A percentile compares a stretch with the other conserved stretches of the same genome.
These are phyloP conservation scores for Polytrichum commune DNA, from an alignment of 225 moss, liverwort and hornwort genomes.

Conservation along the genomic window DNA sequence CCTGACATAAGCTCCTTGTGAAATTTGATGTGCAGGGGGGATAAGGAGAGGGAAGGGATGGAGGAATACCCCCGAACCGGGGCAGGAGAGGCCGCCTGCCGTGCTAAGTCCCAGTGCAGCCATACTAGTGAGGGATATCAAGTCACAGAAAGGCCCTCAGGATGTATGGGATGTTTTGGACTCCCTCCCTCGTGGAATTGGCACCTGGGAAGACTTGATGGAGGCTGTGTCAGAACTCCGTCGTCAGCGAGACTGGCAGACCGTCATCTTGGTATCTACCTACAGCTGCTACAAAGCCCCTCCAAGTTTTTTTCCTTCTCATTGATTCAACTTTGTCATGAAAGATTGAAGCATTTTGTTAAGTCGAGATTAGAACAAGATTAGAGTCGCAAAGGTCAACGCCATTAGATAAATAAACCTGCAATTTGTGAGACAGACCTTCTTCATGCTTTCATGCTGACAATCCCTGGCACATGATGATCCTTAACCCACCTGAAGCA, in stretches of 20 bases:
- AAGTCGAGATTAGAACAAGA: too few species aligned
- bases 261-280: constrained; percentile 54
- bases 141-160: constrained; percentile 45
- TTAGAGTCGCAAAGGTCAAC: too few species aligned
- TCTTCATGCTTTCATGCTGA: neutral
- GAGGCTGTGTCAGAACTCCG: constrained; percentile 68
- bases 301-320: neutral
- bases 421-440: neutral
- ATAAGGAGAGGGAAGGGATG: constrained; percentile 69
- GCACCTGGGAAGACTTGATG: constrained; percentile 73
- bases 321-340: neutral
- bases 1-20: neutral
- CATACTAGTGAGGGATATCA: constrained; percentile 52
- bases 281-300: neutral
- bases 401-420: neutral
- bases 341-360: neutral
- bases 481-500: too few species aligned
- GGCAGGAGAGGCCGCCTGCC: constrained; percentile 46
- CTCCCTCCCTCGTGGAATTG: constrained; percentile 56
- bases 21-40: constrained; percentile 21
- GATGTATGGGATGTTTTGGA: constrained; percentile 74
- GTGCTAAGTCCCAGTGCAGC: constrained; percentile 71
- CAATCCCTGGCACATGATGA: neutral
- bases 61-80: constrained; percentile 63
- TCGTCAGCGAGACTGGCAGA: constrained; percentile 65